Evolutionary conservation across 441 rosid genomes (phyloP).

Genomic region (Erodium trifolium): DNA sequence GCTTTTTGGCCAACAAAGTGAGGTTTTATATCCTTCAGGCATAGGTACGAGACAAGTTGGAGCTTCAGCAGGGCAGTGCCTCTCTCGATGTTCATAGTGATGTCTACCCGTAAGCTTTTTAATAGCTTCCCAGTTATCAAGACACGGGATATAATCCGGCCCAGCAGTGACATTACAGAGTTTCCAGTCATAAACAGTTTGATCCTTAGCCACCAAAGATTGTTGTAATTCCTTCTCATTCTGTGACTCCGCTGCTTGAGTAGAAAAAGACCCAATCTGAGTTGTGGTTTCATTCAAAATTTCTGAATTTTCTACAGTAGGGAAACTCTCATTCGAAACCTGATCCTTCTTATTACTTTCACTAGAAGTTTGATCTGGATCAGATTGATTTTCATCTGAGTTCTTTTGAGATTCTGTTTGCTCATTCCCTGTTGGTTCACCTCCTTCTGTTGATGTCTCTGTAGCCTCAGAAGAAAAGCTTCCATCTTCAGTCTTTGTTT

Average conservation of each 20-base stretch:
- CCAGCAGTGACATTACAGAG: slow-evolving; percentile 77
- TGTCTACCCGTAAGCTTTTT: slow-evolving; percentile 36
- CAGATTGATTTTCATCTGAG: slow-evolving; percentile 29
- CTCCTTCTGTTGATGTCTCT: slow-evolving; percentile 16
- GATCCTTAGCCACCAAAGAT: slow-evolving; percentile 25
- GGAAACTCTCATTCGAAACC: too few species aligned
- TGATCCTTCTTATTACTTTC: too few species aligned
- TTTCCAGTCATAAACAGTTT: slow-evolving; percentile 46
- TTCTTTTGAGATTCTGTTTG: slow-evolving; percentile 34
- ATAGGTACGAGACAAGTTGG: slow-evolving; percentile 65
- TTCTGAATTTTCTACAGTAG: slow-evolving; percentile 24
- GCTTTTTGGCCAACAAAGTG: slow-evolving; percentile 76
- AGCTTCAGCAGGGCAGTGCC: slow-evolving; percentile 82
- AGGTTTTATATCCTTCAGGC: slow-evolving; percentile 59
- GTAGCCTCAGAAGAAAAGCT: too few species aligned
- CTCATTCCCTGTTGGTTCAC: slow-evolving; percentile 23
- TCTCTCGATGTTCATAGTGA: slow-evolving; percentile 83
- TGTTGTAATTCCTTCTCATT: slow-evolving; percentile 68
- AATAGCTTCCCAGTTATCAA: slow-evolving; percentile 78
- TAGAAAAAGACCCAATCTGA: slow-evolving; percentile 69
- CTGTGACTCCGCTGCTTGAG: slow-evolving; percentile 69
- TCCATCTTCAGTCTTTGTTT: slow-evolving; percentile 13
- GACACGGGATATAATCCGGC: slow-evolving; percentile 83
- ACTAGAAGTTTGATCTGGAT: slow-evolving; percentile 13
- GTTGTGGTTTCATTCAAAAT: slow-evolving; percentile 77